Evolutionary conservation across 2,329 filamentous ascomycete species (phyloP), one percentile per base, ranked within the genome.

Genomic region (Cercospora nicotianae): DNA sequence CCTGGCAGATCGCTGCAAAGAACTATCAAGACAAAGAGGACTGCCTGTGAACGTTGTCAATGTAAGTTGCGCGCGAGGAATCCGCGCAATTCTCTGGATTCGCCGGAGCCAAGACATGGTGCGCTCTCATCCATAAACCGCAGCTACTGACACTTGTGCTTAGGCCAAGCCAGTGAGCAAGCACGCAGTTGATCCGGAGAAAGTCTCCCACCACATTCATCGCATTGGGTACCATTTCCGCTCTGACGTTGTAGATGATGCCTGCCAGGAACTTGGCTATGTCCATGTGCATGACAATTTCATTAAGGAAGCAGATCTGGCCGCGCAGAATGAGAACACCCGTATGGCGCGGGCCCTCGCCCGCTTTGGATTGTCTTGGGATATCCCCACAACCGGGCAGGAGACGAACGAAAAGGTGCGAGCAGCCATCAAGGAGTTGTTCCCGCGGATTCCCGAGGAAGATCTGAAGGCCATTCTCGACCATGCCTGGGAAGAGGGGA

Each of bases 151-250:
- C 64, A n/a, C 23, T 5, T 26, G 9, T 18, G 13, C 55, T 59
- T 58, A 75, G 72, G 68, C 72, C 36, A 67, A 73, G 71, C 71
- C 73, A 18, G 53, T 64, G 20, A 74, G 61, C 69, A 70, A 66
- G 57, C 60, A 72, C 18, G 69, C 65, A 4, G 13, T 30, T 5
- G 68, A 77, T 60, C 74, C 73, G 13, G 58, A 36, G 28, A 75
- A 73, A 77, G 79, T 89, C 2, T 87, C 86, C 2, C 83, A 87
- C 72, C 86, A 89, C 74, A 83, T 89, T 60, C 84, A 87, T 72
- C 83, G 87, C 48, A 84, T 89, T 69, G 88, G 88, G 16, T 87
- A 87, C 75, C 87, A 89, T 74, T 89, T 90, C 69, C 86, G 86
- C 6, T 84, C 84, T 67, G 79, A 83, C n/a, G 82, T 89, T 66